A percentile compares a stretch with the other conserved stretches of the same genome.
Conservation (phyloP, 495 filamentous ascomycete species). For the Letharia lupina region DNA sequence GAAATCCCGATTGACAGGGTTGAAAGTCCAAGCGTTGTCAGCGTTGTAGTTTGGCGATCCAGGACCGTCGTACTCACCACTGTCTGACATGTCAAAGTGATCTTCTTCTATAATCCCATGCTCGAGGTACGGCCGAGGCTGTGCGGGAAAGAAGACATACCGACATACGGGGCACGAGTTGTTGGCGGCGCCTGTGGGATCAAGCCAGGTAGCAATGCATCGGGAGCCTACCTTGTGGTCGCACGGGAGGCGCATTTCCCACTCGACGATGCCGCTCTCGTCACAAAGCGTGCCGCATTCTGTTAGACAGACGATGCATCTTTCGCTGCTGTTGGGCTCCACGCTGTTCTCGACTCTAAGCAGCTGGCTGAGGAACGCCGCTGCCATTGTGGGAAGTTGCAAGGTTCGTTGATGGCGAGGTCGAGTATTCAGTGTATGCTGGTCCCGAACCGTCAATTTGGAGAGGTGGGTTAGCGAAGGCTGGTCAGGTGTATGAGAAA, state of each 20-base stretch:
- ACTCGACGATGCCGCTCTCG: neutral
- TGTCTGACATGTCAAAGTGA: neutral
- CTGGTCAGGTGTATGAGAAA: neutral
- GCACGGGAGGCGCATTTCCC: neutral
- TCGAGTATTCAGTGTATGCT: neutral
- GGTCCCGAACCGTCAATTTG: neutral
- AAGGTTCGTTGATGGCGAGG: neutral
- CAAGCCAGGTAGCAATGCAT: neutral
- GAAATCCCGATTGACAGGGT: neutral
- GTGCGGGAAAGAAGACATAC: neutral
- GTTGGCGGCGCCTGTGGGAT: neutral
- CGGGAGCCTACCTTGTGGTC: neutral
- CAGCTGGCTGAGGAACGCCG: neutral
- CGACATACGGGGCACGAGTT: neutral
- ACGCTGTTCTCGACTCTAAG: neutral
- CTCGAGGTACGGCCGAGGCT: slow-evolving; percentile 1
- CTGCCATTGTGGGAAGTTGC: neutral
- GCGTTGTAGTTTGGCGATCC: too few relatives aligned
- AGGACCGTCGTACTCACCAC: too few relatives aligned
- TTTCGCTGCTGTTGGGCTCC: neutral
- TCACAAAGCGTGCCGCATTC: neutral
- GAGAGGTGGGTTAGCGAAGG: neutral
- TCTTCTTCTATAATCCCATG: neutral
- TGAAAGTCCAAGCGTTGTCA: too few relatives aligned
- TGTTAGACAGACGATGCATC: neutral